Percentiles rank a stretch among this genome's conserved stretches.
Conservation (phyloP, 768 basidiomycete genomes). For the Russula ochroleuca region DNA sequence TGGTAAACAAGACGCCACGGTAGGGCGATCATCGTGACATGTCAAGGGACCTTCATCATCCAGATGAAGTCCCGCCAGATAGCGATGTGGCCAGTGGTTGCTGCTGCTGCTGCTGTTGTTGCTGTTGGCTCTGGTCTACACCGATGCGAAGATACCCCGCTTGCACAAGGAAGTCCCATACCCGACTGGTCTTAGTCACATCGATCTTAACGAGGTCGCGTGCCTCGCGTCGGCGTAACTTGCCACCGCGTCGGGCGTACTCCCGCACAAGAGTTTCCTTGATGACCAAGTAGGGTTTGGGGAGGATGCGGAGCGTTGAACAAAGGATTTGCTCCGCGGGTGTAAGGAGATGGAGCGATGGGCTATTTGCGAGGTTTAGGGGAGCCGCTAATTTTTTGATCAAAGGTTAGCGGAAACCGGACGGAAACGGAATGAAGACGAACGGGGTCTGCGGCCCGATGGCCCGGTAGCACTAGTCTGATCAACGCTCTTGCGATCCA, state of each 20-base stretch:
- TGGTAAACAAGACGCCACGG: neutral
- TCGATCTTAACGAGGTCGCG: conserved; percentile 89
- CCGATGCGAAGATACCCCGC: conserved; percentile 73
- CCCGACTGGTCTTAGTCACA: conserved; percentile 85
- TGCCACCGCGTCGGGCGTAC: conserved; percentile 84
- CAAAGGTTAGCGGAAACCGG: neutral
- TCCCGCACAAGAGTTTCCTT: conserved; percentile 94
- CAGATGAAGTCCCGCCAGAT: conserved; percentile 19
- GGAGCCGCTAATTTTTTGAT: conserved; percentile 45
- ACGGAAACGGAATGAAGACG: conserved; percentile 25
- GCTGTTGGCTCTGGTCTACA: conserved; percentile 34
- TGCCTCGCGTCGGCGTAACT: conserved; percentile 82
- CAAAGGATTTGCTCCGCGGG: conserved; percentile 85
- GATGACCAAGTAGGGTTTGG: conserved; percentile 92
- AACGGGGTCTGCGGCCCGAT: conserved; percentile 43
- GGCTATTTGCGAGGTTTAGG: conserved; percentile 87
- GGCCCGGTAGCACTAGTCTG: conserved; percentile 37
- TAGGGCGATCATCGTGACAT: neutral
- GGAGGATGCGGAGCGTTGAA: conserved; percentile 83
- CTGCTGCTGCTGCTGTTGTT: conserved; percentile 39
- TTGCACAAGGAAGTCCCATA: conserved; percentile 91
- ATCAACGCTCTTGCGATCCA: conserved; percentile 55
- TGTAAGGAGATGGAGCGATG: conserved; percentile 85
- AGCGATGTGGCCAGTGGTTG: conserved; percentile 11
- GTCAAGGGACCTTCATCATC: neutral